Evolutionary conservation across 2,329 filamentous ascomycete genomes (phyloP).

Genomic region (Exophiala lecanii-corni): DNA sequence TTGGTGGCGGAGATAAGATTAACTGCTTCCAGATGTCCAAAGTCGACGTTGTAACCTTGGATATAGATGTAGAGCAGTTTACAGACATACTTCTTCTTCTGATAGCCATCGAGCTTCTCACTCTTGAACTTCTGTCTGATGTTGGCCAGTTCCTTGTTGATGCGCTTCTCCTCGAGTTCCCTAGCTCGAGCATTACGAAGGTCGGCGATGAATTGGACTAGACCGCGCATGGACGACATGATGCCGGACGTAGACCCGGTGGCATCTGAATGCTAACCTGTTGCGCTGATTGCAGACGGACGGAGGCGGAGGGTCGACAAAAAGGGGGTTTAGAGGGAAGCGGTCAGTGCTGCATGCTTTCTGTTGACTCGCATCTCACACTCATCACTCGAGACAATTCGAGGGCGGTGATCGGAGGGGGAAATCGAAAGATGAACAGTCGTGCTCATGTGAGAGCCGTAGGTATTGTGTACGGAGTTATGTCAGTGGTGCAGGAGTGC

Average conservation of each 20-base stretch:
- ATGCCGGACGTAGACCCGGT: conserved; percentile 3
- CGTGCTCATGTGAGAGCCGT: too few relatives aligned
- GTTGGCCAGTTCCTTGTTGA: conserved; percentile 98
- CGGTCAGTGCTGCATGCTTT: conserved; percentile 1
- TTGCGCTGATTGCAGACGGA: background rate
- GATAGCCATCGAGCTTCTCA: conserved; percentile 87
- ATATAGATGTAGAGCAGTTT: conserved; percentile 99
- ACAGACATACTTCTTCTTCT: conserved; percentile 99
- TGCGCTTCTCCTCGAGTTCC: conserved; percentile 96
- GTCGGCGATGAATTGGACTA: conserved; percentile 98
- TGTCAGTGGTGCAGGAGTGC: too few relatives aligned
- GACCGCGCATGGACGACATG: conserved; percentile 53
- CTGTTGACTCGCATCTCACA: background rate
- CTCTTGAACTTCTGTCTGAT: conserved; percentile 99
- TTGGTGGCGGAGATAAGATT: conserved; percentile 95
- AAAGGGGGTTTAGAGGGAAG: background rate
- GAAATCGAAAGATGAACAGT: too few relatives aligned
- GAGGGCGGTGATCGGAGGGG: background rate
- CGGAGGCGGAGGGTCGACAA: background rate
- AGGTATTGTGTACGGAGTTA: too few relatives aligned
- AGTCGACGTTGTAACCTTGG: conserved; percentile 97
- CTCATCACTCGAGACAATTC: background rate
- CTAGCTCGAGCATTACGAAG: conserved; percentile 89
- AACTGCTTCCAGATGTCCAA: conserved; percentile 95
- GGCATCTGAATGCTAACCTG: conserved; percentile 1